These are phyloP conservation scores for Naganishia friedmannii DNA, from an alignment of 768 basidiomycete species.

Conservation along the genomic window DNA sequence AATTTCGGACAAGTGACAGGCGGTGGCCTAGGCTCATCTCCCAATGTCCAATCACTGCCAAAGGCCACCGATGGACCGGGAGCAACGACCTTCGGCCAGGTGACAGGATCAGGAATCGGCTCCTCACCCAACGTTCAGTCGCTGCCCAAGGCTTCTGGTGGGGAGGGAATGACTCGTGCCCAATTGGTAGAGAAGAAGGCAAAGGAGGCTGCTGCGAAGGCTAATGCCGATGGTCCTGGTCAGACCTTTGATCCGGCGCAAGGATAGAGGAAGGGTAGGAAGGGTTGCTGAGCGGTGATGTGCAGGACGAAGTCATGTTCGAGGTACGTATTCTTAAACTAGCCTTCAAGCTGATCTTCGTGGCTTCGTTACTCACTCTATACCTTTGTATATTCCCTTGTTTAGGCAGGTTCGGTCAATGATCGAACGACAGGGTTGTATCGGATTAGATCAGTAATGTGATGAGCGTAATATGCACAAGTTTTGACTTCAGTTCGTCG, in stretches of 20 bases:
- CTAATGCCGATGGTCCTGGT: constrained; percentile 18
- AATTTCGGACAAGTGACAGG: constrained; percentile 26
- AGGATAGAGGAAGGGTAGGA: neutral
- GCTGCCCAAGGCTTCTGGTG: constrained; percentile 32
- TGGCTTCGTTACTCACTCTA: neutral
- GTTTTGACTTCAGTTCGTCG: neutral
- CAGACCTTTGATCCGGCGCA: constrained; percentile 13
- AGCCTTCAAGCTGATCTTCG: neutral
- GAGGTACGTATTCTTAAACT: neutral
- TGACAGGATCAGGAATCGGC: constrained; percentile 36
- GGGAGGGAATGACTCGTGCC: constrained; percentile 37
- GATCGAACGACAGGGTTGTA: neutral
- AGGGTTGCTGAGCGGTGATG: neutral
- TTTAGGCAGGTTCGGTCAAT: neutral
- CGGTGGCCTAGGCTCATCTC: constrained; percentile 36
- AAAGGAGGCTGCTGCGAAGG: constrained; percentile 22
- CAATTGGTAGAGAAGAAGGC: constrained; percentile 36
- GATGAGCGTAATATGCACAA: neutral
- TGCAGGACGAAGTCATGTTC: neutral
- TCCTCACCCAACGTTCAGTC: constrained; percentile 33
- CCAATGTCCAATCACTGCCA: constrained; percentile 34
- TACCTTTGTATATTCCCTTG: neutral
- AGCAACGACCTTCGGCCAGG: constrained; percentile 17
- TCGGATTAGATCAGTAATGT: neutral
- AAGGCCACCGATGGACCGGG: constrained; percentile 27